Conservation (phyloP, 2,329 filamentous ascomycete genomes). For the Pseudocercospora fuligena region DNA sequence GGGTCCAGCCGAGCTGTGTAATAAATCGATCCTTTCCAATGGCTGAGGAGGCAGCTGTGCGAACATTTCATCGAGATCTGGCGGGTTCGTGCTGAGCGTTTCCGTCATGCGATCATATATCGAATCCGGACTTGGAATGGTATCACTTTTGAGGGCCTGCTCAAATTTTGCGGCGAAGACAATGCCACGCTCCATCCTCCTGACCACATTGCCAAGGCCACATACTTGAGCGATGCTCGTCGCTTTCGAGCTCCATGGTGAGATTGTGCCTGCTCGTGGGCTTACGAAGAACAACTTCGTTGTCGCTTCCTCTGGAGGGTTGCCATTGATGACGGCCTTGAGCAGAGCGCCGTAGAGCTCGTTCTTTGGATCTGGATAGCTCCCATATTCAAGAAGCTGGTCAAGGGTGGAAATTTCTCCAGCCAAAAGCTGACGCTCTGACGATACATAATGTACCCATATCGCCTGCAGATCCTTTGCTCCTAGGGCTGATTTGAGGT, state of each 20-base stretch:
- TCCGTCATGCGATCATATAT: conserved; percentile 97
- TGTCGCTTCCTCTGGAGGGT: conserved; percentile 54
- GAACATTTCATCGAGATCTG: conserved; percentile 78
- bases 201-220: conserved; percentile 71
- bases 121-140: conserved; percentile 67
- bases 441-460: conserved; percentile 58
- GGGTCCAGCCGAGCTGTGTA: conserved; percentile 57
- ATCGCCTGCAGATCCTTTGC: conserved; percentile 54
- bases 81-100: conserved; percentile 68
- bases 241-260: conserved; percentile 96
- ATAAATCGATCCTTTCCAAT: conserved; percentile 75
- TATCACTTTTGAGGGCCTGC: conserved; percentile 51
- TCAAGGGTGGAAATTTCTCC: conserved; percentile 59
- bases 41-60: conserved; percentile 67
- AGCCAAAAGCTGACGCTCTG: conserved; percentile 46
- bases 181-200: conserved; percentile 86
- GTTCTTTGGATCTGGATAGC: conserved; percentile 53
- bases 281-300: conserved; percentile 71
- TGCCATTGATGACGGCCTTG: conserved; percentile 55
- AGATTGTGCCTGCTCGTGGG: conserved; percentile 80
- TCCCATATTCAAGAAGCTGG: conserved; percentile 66
- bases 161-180: conserved; percentile 71
- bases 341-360: conserved; percentile 51
- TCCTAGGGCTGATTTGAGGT: conserved; percentile 52
- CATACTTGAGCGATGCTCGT: conserved; percentile 94